phyloP scores from a whole-genome alignment of 2,329 filamentous ascomycete species.

The Capronia coronata region DNA sequence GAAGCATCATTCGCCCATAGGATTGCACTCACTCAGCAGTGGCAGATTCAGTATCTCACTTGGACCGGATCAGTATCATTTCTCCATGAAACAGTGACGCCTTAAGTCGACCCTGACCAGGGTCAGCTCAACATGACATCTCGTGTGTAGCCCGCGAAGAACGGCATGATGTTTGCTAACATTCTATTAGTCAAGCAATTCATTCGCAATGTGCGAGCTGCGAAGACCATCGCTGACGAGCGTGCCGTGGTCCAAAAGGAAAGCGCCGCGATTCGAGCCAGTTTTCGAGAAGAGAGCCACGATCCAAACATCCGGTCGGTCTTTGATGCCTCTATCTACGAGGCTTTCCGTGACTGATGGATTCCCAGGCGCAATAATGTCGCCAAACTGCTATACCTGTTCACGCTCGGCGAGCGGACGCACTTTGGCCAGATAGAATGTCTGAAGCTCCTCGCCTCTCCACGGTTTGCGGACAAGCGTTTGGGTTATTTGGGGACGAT shows the following conservation, averaged over 20 bases:
- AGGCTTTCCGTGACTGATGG: conserved; percentile 1
- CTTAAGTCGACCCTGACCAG: conserved; percentile 15
- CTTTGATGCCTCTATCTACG: conserved; percentile 19
- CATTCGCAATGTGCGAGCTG: conserved; percentile 96
- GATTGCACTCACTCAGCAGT: neutral
- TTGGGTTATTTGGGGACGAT: conserved; percentile 94
- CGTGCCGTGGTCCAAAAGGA: conserved; percentile 98
- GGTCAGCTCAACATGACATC: conserved; percentile 26
- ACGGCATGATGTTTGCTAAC: conserved; percentile 10
- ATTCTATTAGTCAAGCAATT: conserved; percentile 85
- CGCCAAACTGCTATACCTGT: conserved; percentile 94
- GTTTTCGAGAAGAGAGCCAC: conserved; percentile 93
- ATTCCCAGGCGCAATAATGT: conserved; percentile 92
- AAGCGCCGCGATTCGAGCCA: conserved; percentile 93
- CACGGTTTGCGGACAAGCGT: conserved; percentile 95
- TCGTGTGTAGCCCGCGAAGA: conserved; percentile 11
- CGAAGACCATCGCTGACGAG: conserved; percentile 98
- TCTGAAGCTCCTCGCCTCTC: conserved; percentile 90
- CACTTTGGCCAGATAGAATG: conserved; percentile 99
- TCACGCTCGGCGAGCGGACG: conserved; percentile 92
- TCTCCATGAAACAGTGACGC: conserved; percentile 26
- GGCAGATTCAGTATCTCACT: neutral
- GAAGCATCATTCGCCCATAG: neutral
- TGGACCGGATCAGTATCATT: neutral
- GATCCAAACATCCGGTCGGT: conserved; percentile 81